These are phyloP conservation scores for Paraconiothyrium brasiliense DNA, from an alignment of 2,329 filamentous ascomycete species.

Conservation along the genomic window DNA sequence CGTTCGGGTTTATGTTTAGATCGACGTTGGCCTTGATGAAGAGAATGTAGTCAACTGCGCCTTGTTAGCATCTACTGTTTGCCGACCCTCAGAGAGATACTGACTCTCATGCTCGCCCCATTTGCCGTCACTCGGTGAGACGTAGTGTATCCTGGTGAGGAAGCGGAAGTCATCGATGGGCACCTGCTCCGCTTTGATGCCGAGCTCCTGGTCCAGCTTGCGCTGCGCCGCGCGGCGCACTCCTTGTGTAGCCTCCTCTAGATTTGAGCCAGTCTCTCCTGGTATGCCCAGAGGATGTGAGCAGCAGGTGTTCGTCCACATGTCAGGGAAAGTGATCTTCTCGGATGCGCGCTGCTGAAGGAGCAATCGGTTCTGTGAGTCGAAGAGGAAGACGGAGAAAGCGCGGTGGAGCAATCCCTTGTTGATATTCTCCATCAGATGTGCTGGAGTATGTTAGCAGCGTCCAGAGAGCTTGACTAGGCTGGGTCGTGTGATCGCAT, in stretches of 20 bases:
- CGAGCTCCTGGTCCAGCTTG: conserved; percentile 94
- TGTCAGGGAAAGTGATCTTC: conserved; percentile 99
- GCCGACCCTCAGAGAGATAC: conserved; percentile 45
- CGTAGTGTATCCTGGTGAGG: conserved; percentile 97
- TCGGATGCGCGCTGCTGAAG: conserved; percentile 94
- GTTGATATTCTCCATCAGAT: conserved; percentile 98
- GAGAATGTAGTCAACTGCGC: conserved; percentile 92
- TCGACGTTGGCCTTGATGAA: conserved; percentile 93
- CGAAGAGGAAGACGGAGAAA: conserved; percentile 98
- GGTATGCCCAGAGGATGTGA: conserved; percentile 94
- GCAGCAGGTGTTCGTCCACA: conserved; percentile 99
- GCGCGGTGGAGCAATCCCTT: conserved; percentile 95
- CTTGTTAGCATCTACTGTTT: conserved; percentile 30
- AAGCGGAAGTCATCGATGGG: conserved; percentile 92
- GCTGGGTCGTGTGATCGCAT: background rate
- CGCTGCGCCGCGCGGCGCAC: conserved; percentile 92
- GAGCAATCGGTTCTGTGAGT: conserved; percentile 89
- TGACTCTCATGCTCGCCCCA: conserved; percentile 99
- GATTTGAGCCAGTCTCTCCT: conserved; percentile 84
- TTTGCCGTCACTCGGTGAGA: conserved; percentile 94
- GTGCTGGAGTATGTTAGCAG: conserved; percentile 65
- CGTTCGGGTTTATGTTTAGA: conserved; percentile 82
- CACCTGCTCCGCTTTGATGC: conserved; percentile 88
- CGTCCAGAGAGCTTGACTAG: conserved; percentile 24
- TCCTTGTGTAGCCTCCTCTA: conserved; percentile 81